Conservation (phyloP, 2,329 filamentous ascomycete species). For the Calonectria pauciramosa region DNA sequence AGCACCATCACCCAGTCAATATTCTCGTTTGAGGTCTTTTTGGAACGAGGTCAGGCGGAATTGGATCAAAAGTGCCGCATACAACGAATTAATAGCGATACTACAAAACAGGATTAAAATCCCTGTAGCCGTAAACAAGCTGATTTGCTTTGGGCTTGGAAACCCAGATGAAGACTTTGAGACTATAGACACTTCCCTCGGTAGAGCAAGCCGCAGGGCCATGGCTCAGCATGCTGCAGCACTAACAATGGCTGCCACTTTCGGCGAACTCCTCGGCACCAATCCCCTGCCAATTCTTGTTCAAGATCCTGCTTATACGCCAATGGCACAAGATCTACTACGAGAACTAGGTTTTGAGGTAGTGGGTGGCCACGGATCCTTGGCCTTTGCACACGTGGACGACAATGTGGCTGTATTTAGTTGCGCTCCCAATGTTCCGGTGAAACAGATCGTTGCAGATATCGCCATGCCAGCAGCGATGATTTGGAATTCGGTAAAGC, state of each 20-base stretch:
- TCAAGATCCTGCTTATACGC: conserved; percentile 27
- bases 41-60: neutral
- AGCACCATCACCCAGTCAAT: neutral
- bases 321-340: conserved; percentile 3
- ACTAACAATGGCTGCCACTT: neutral
- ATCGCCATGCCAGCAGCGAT: conserved; percentile 33
- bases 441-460: conserved; percentile 40
- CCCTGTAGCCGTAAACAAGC: neutral
- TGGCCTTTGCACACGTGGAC: conserved; percentile 35
- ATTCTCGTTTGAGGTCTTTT: neutral
- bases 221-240: conserved; percentile 16
- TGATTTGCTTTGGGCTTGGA: conserved; percentile 24
- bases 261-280: conserved; percentile 1
- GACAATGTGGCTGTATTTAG: conserved; percentile 31
- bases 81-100: neutral
- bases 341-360: conserved; percentile 17
- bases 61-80: neutral
- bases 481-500: conserved; percentile 22
- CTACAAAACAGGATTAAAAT: neutral
- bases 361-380: conserved; percentile 19
- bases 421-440: conserved; percentile 19
- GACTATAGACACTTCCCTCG: neutral
- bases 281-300: neutral
- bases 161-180: neutral
- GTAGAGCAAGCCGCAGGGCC: neutral